Percentiles rank a stretch among this genome's conserved stretches.
Conservation (phyloP, 305 asterid species). For the Fraxinus baroniana region DNA sequence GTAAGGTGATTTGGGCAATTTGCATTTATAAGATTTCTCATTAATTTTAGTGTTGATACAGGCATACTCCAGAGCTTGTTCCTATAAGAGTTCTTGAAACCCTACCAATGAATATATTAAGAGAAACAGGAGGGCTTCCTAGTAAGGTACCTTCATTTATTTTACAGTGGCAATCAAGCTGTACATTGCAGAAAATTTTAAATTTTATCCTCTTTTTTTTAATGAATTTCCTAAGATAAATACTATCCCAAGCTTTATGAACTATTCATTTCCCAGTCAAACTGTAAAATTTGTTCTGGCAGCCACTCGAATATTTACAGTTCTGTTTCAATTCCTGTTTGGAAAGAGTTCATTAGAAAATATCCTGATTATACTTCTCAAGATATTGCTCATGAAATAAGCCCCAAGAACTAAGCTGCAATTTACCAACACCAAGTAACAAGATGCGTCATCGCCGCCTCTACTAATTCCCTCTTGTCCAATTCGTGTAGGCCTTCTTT, state of each 20-base stretch:
- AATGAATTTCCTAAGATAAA: not conserved
- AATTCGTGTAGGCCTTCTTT: not conserved
- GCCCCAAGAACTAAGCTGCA: not conserved
- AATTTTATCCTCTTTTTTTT: not conserved
- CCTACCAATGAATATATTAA: conserved; percentile 42
- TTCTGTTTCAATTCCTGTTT: not conserved
- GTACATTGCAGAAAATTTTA: not conserved
- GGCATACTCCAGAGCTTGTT: conserved; percentile 73
- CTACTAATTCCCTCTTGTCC: not conserved
- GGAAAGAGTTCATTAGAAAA: not conserved
- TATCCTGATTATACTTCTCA: not conserved
- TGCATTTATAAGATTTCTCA: conserved; percentile 3
- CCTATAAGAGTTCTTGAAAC: conserved; percentile 81
- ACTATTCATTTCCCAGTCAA: not conserved
- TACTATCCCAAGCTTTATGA: not conserved
- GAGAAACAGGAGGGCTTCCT: conserved; percentile 70
- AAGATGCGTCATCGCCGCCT: not conserved
- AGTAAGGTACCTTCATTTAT: conserved; percentile 47
- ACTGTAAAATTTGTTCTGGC: not conserved
- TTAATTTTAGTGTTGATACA: conserved; percentile 33
- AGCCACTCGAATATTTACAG: not conserved
- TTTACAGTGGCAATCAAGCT: not conserved
- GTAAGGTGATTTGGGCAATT: conserved; percentile 2
- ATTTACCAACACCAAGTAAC: not conserved
- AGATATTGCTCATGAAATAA: not conserved